Conservation (phyloP, 2,329 filamentous ascomycete species). For the Anisogramma anomala region DNA sequence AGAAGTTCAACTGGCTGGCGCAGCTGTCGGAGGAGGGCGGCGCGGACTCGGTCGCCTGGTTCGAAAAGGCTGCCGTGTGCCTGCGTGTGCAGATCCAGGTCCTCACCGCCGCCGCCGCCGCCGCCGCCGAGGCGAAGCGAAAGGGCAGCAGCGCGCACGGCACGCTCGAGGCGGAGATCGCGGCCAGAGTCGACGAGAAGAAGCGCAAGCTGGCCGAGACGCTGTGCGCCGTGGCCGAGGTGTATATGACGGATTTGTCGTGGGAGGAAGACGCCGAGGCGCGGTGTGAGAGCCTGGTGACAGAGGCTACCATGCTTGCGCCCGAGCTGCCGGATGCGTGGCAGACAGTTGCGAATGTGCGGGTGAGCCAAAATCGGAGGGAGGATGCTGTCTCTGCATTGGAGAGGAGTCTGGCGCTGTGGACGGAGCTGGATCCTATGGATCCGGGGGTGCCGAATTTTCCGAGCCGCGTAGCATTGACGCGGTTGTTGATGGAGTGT, state of each 20-base stretch:
- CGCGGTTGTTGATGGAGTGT: constrained; percentile 80
- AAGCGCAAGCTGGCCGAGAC: constrained; percentile 75
- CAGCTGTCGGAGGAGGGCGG: constrained; percentile 70
- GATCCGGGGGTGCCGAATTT: constrained; percentile 73
- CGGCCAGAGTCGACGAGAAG: constrained; percentile 64
- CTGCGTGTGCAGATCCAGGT: constrained; percentile 60
- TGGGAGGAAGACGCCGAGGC: constrained; percentile 86
- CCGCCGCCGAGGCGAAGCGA: constrained; percentile 24
- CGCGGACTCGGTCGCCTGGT: constrained; percentile 54
- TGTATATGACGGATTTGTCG: constrained; percentile 97
- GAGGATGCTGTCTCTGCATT: constrained; percentile 76
- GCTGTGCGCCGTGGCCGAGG: constrained; percentile 87
- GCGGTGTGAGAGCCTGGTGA: constrained; percentile 77
- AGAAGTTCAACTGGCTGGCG: constrained; percentile 91
- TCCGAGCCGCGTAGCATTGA: constrained; percentile 69
- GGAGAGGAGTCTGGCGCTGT: constrained; percentile 65
- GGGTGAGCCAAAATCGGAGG: constrained; percentile 72
- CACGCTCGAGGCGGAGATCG: constrained; percentile 31
- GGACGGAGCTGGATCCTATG: constrained; percentile 65
- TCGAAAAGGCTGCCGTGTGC: constrained; percentile 57
- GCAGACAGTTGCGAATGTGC: constrained; percentile 86
- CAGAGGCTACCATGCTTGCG: constrained; percentile 77
- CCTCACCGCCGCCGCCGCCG: constrained; percentile 41
- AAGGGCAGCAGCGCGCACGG: constrained; percentile 21
- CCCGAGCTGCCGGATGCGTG: constrained; percentile 78